A percentile compares a stretch with the other conserved stretches of the same genome.
phyloP scores from a whole-genome alignment of 495 filamentous ascomycete species.

The Bombardia bombarda region DNA sequence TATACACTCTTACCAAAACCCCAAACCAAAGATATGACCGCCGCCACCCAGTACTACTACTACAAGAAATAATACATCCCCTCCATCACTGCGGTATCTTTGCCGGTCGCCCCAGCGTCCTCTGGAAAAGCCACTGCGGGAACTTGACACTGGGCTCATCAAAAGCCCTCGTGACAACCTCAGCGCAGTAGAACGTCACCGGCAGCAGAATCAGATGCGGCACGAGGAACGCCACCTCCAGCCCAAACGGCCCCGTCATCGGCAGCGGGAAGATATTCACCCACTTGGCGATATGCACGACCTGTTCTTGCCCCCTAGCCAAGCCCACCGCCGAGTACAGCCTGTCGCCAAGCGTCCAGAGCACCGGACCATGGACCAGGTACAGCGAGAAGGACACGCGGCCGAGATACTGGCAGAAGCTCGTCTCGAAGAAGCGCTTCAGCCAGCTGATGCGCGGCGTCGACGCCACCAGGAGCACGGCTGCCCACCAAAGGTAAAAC shows the following conservation, averaged over 20 bases:
- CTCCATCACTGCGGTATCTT: constrained; percentile 9
- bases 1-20: not conserved
- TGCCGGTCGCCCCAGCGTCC: constrained; percentile 8
- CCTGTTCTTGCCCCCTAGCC: constrained; percentile 26
- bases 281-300: constrained; percentile 32
- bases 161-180: constrained; percentile 44
- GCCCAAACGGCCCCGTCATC: constrained; percentile 41
- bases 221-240: constrained; percentile 45
- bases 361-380: constrained; percentile 55
- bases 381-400: constrained; percentile 59
- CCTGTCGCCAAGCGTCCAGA: constrained; percentile 34
- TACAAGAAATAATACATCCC: too few species aligned
- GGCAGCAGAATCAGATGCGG: constrained; percentile 49
- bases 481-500: constrained; percentile 45
- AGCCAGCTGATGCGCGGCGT: constrained; percentile 36
- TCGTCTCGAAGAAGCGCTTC: constrained; percentile 49
- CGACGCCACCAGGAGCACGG: constrained; percentile 44
- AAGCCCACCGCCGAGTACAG: constrained; percentile 48
- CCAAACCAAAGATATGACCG: not conserved
- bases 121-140: constrained; percentile 44
- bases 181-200: constrained; percentile 49
- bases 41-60: too few species aligned
- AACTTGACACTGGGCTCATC: constrained; percentile 51
- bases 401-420: constrained; percentile 56
- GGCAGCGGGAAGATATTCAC: constrained; percentile 39